Percentiles rank a stretch among this genome's conserved stretches.
Conservation (phyloP, 345 rosid genomes). For the Camelina neglecta region DNA sequence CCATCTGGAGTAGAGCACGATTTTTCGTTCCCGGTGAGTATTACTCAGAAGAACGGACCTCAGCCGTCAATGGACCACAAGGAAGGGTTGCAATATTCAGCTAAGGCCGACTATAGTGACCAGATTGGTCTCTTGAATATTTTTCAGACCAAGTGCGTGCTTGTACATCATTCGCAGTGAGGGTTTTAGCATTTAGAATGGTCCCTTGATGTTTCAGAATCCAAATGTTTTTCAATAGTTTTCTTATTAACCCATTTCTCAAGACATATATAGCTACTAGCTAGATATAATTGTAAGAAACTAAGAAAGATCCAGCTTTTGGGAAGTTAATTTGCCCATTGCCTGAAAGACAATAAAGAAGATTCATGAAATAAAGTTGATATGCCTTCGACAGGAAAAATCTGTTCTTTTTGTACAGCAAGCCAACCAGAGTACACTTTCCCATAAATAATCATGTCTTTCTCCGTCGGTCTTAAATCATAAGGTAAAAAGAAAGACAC, state of each 20-base stretch:
- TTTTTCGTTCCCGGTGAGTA: slow-evolving; percentile 33
- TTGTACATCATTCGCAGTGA: slow-evolving; percentile 48
- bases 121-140: slow-evolving; percentile 42
- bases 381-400: slow-evolving; percentile 40
- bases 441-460: slow-evolving; percentile 42
- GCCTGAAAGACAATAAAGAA: not conserved
- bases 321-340: not conserved
- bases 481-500: slow-evolving; percentile 33
- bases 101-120: slow-evolving; percentile 38
- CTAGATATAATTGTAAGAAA: not conserved
- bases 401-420: slow-evolving; percentile 69
- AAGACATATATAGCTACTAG: not conserved
- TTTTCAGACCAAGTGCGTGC: slow-evolving; percentile 55
- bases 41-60: slow-evolving; percentile 11
- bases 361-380: not conserved
- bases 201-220: slow-evolving; percentile 8
- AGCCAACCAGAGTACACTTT: slow-evolving; percentile 47
- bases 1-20: slow-evolving; percentile 22
- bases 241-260: not conserved
- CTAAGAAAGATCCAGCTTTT: slow-evolving; percentile 17
- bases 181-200: not conserved
- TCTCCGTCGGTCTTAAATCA: slow-evolving; percentile 44
- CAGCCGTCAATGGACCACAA: slow-evolving; percentile 25
- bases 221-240: slow-evolving; percentile 15
- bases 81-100: slow-evolving; percentile 41